A percentile compares a stretch with the other conserved stretches of the same genome.
phyloP scores from a whole-genome alignment of 2,329 filamentous ascomycete species.

The Alternaria dauci region DNA sequence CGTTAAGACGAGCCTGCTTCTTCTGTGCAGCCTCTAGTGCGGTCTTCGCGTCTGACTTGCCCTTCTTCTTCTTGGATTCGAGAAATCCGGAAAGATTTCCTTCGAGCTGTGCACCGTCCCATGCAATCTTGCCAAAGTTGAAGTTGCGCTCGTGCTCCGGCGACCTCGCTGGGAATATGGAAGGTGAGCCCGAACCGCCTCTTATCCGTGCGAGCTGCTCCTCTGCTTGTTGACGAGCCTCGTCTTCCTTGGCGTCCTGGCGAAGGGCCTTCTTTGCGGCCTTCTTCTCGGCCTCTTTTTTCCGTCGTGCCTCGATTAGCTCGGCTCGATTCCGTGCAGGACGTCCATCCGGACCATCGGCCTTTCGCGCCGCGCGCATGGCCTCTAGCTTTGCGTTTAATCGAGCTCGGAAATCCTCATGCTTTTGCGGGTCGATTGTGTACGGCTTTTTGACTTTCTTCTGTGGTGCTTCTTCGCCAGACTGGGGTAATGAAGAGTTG shows the following conservation, averaged over 20 bases:
- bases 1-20: constrained; percentile 80
- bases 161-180: constrained; percentile 56
- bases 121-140: constrained; percentile 90
- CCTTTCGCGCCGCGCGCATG: constrained; percentile 84
- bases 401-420: constrained; percentile 77
- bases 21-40: constrained; percentile 87
- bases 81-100: constrained; percentile 70
- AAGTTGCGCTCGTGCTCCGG: constrained; percentile 72
- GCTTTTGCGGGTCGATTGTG: constrained; percentile 60
- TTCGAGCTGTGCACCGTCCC: constrained; percentile 85
- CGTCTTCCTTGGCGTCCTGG: constrained; percentile 78
- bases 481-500: constrained; percentile 56
- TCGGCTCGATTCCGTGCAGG: constrained; percentile 88
- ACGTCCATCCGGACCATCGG: constrained; percentile 81
- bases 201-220: constrained; percentile 64
- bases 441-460: constrained; percentile 45
- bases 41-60: constrained; percentile 83
- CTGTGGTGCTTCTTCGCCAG: constrained; percentile 28
- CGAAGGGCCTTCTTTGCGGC: constrained; percentile 88
- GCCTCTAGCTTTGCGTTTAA: constrained; percentile 85
- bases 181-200: constrained; percentile 66
- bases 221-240: constrained; percentile 69
- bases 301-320: constrained; percentile 85
- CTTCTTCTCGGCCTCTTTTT: constrained; percentile 86
- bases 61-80: constrained; percentile 77